A percentile compares a stretch with the other conserved stretches of the same genome.
These are phyloP conservation scores for Porodaedalea pini DNA, from an alignment of 1,284 basidiomycete species.

Conservation along the genomic window DNA sequence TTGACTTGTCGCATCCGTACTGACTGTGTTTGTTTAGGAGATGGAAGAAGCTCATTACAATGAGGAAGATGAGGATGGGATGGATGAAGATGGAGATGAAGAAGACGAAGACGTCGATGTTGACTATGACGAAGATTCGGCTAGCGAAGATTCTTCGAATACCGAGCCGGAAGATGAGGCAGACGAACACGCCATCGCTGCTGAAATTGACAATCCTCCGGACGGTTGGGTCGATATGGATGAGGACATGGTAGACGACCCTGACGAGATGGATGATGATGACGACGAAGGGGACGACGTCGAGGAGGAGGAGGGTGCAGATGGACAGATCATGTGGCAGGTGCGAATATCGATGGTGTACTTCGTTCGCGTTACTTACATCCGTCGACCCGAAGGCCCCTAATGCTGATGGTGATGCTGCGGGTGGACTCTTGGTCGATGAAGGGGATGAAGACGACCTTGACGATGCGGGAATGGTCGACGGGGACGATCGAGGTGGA, in stretches of 20 bases:
- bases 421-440: constrained; percentile 46
- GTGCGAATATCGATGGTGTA: constrained; percentile 37
- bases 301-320: constrained; percentile 45
- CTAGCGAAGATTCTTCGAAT: constrained; percentile 73
- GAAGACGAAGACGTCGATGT: constrained; percentile 84
- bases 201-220: constrained; percentile 24
- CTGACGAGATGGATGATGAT: constrained; percentile 54
- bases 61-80: constrained; percentile 71
- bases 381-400: not conserved
- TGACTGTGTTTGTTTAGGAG: constrained; percentile 47
- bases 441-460: constrained; percentile 51
- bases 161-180: constrained; percentile 65
- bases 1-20: constrained; percentile 10
- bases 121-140: constrained; percentile 79
- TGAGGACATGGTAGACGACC: constrained; percentile 54
- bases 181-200: constrained; percentile 36
- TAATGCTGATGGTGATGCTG: constrained; percentile 43
- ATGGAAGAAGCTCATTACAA: constrained; percentile 74
- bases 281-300: constrained; percentile 49
- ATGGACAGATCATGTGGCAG: constrained; percentile 58
- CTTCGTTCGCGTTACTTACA: not conserved
- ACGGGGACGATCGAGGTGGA: constrained; percentile 41
- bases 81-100: constrained; percentile 75
- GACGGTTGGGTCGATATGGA: constrained; percentile 51
- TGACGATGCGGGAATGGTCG: constrained; percentile 45